Evolutionary conservation across 2,329 filamentous ascomycete genomes (phyloP), one percentile per base, ranked within the genome.

Genomic region (Beauveria varroae): DNA sequence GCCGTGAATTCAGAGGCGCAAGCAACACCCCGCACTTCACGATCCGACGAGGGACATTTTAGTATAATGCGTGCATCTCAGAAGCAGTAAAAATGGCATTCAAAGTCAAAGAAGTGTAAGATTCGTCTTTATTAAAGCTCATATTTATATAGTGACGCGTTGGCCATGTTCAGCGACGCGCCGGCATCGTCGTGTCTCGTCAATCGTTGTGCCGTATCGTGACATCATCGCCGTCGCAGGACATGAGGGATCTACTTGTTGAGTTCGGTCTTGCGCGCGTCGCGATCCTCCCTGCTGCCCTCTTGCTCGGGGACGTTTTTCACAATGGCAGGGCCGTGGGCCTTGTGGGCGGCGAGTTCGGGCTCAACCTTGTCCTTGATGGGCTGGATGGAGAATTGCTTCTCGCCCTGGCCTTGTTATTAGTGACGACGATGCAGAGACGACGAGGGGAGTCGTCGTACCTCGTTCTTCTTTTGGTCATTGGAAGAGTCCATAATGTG

Each of bases 271-370:
- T 85, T 86, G 72, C 84, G 86, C 14, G 81, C 85, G 68, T 81
- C 77, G 59, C 87, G 82, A 68, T 91, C 88, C 71, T 89, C 87
- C 74, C 87, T 88, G 62, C 81, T 84, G 18, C 84, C 85, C 75
- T 87, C 83, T 56, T 81, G 70, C 40, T 74, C 73, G 18, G 79
- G 79, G 75, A 85, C 79, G 63, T 80, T 76, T 64, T 83, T 73
- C 20, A 81, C 76, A 28, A 85, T 67, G 30, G 76, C 84, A 18
- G 85, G 85, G 40, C 85, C 85, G 57, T 81, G 75, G 20, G 84
- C 84, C 61, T 79, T 71, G 69, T 81, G 78, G 41, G 81, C 76
- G 59, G 78, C 75, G 68, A 84, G 79, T 71, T 79, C 79, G 68
- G 74, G 69, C 70, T 80, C 74, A 55, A 77, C 64, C 62, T 78